Base-by-base conservation (phyloP, 2,329 filamentous ascomycete genomes). In the Alternaria conjuncta region DNA sequence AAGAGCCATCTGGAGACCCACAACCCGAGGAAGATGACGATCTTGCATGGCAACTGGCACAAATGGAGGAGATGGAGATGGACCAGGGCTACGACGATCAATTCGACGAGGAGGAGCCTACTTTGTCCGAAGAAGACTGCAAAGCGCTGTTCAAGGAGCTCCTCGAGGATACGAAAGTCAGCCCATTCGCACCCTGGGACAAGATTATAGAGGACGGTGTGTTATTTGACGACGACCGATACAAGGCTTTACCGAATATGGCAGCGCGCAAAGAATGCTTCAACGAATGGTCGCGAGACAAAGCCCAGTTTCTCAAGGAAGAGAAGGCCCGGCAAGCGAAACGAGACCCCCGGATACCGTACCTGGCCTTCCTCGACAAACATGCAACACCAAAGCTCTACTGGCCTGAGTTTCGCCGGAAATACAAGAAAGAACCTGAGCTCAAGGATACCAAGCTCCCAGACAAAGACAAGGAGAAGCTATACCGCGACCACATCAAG, bases 391-490 rank as follows among this genome's bases (percentile, higher is more conserved):
- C 93, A 0, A 98, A 97, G 81, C 86, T 99, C 1, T 99, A 97
- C 84, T 99, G 96, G 96, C 91, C 93, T 0, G 96, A 99, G 78
- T 99, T 99, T 81, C 93, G 92, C 73, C 86, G 96, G 32, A 99
- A 97, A 77, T 96, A 89, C 80, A 91, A 91, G 69, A 94, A 91
- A 68, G 94, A 97, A 67, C 80, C 87, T 0, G 87, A 90, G 56
- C 94, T 99, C 91, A 91, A 90, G 64, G 91, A 95, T 63, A 83
- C 87, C 15, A 82, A 83, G 62, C 69, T 85, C 5, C 69, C 78
- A 20, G 85, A 86, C 73, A 93, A 91, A 78, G 92, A 95, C 56
- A 86, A 91, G 32, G 93, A 96, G 76, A 94, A 91, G 80, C 84
- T 88, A 56, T 96, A 95, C 76, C 86, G 92, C 60, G 92, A 96